A percentile compares a stretch with the other conserved stretches of the same genome.
Conservation (phyloP, 345 rosid species). For the Eucalyptus globulus region DNA sequence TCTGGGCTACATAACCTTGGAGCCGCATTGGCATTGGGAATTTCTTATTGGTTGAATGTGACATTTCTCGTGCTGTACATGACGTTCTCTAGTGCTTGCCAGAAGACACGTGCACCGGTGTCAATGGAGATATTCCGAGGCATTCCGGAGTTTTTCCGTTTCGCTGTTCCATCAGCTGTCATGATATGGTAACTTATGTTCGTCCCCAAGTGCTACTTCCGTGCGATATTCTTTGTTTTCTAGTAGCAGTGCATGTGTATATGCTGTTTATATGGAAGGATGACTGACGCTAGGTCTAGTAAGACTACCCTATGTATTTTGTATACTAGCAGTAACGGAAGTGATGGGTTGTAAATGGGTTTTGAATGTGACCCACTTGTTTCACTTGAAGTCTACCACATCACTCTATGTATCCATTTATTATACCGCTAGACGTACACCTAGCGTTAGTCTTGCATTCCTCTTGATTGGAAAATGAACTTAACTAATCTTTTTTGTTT, state of each 20-base stretch:
- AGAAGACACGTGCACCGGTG: slow-evolving; percentile 10
- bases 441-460: neutral
- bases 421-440: neutral
- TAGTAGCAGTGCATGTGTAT: neutral
- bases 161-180: slow-evolving; percentile 32
- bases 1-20: slow-evolving; percentile 16
- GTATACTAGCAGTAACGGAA: neutral
- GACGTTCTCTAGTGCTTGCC: slow-evolving; percentile 20
- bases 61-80: slow-evolving; percentile 15
- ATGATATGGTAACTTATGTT: slow-evolving; percentile 27
- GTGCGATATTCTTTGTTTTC: neutral
- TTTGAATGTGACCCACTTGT: neutral
- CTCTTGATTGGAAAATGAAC: neutral
- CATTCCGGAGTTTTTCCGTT: slow-evolving; percentile 17
- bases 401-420: neutral
- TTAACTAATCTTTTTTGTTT: neutral
- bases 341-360: neutral
- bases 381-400: neutral
- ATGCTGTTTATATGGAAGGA: neutral
- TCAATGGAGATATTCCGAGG: slow-evolving; percentile 14
- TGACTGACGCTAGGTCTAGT: neutral
- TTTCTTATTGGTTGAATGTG: slow-evolving; percentile 28
- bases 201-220: neutral
- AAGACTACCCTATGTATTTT: neutral
- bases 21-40: slow-evolving; percentile 23